Evolutionary conservation across 2,329 filamentous ascomycete species (phyloP), one percentile per base, ranked within the genome.

Genomic region (Trichoderma sp.): DNA sequence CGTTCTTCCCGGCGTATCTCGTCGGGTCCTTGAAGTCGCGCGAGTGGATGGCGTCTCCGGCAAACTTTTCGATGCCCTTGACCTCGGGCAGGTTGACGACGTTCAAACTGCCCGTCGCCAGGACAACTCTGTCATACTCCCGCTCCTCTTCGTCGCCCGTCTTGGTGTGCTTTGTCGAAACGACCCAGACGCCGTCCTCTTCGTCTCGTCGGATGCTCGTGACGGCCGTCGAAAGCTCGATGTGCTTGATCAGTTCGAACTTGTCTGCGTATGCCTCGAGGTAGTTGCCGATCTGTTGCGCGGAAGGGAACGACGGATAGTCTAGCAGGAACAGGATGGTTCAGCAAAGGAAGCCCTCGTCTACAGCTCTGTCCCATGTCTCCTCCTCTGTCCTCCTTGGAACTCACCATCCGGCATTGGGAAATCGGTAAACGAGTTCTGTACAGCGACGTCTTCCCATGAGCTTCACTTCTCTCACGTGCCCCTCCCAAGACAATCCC

Each of bases 31-130:
- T 75, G 62, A 77, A 79, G 19, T 73, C 68, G 21, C 77, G 73
- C 0, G 77, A 76, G 67, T 83, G 81, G 2, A 82, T 72, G 12
- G 77, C 66, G 2, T 73, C 70, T 3, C 79, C 80, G 43, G 74
- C 62, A 63, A 80, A 82, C 30, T 72, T 74, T 5, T 79, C 76
- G 14, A 76, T 70, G 0, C 75, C 77, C 34, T 74, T 73, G n/a
- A 80, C 70, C 0, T 71, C 47, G 7, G 78, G 78, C 65, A 75
- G 70, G 7, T 74, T 73, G 10, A 75, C 75, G 41, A 61, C 70
- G 68, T 56, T 77, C 71, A 67, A 77, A 71, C 63, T 74, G 72
- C 59, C 77, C 63, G 67, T 77, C 64, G 69, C 75, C 24, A 80
- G 66, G 3, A 76, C 73, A 15, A 79, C 73, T 41, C 78, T 77